Conservation (phyloP, 257 asterid genomes). For the Ocimum tenuiflorum region DNA sequence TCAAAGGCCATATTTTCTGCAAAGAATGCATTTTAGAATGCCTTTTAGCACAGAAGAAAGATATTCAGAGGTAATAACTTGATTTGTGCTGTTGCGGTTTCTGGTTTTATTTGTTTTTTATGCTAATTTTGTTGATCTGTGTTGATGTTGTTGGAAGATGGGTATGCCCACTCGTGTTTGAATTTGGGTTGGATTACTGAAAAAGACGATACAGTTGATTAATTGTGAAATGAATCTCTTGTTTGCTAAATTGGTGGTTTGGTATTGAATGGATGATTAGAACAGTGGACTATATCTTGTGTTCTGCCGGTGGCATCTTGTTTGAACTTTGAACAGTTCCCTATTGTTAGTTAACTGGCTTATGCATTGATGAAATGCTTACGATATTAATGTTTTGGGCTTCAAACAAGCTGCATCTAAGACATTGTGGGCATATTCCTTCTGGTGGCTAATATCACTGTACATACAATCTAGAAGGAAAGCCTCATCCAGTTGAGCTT, state of each 20-base stretch:
- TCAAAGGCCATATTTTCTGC: constrained; percentile 80
- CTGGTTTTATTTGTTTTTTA: not conserved
- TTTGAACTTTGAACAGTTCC: not conserved
- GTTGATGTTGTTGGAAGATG: constrained; percentile 2
- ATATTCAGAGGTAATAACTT: constrained; percentile 53
- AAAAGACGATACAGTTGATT: not conserved
- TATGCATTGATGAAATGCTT: not conserved
- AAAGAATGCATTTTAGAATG: constrained; percentile 91
- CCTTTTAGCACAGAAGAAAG: constrained; percentile 84
- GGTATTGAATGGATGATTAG: not conserved
- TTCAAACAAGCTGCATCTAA: not conserved
- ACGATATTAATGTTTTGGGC: not conserved
- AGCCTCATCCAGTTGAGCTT: not conserved
- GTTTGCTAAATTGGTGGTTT: not conserved
- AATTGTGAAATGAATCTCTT: not conserved
- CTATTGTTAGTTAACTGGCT: too few species aligned
- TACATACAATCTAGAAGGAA: too few species aligned
- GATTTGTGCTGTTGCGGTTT: not conserved
- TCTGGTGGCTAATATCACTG: too few species aligned
- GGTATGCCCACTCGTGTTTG: not conserved
- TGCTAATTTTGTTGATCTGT: not conserved
- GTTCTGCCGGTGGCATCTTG: not conserved
- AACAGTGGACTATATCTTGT: not conserved
- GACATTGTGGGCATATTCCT: not conserved
- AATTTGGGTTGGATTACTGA: not conserved